Evolutionary conservation across 2,329 filamentous ascomycete species (phyloP).

Genomic region (Fusarium keratoplasticum): DNA sequence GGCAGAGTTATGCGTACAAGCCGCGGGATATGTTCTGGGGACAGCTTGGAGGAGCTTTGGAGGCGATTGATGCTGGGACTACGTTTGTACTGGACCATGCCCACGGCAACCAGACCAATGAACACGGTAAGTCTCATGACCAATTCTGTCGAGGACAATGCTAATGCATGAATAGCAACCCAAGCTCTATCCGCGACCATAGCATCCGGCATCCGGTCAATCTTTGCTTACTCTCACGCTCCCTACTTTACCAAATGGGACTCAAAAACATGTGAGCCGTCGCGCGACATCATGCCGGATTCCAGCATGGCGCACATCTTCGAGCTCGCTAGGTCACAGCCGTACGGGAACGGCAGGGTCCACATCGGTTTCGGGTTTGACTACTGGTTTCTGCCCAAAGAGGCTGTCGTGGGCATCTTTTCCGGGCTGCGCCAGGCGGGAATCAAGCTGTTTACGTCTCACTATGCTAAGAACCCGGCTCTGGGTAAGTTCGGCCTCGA

Average conservation of each 20-base stretch:
- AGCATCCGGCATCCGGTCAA: constrained; percentile 9
- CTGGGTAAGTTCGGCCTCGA: constrained; percentile 3
- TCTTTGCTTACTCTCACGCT: constrained; percentile 8
- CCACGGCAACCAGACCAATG: constrained; percentile 14
- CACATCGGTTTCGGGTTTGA: constrained; percentile 12
- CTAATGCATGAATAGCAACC: neutral
- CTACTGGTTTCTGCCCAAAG: constrained; percentile 11
- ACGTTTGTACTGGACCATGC: constrained; percentile 16
- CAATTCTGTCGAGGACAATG: neutral
- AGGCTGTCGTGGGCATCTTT: constrained; percentile 3
- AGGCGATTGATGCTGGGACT: constrained; percentile 8
- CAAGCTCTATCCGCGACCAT: constrained; percentile 8
- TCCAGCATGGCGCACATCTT: constrained; percentile 2
- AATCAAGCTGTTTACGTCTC: constrained; percentile 15
- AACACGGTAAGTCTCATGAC: constrained; percentile 1
- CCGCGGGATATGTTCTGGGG: constrained; percentile 14
- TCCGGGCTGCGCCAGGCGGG: neutral
- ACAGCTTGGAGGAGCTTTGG: constrained; percentile 6
- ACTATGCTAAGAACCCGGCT: constrained; percentile 15
- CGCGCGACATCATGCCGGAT: constrained; percentile 8
- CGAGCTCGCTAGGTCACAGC: neutral
- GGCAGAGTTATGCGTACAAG: constrained; percentile 10
- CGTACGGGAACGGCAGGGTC: constrained; percentile 5
- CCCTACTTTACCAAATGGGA: constrained; percentile 8
- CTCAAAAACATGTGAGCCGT: constrained; percentile 1